phyloP scores from a whole-genome alignment of 2,329 filamentous ascomycete species.

The Neopestalotiopsis clavispora region DNA sequence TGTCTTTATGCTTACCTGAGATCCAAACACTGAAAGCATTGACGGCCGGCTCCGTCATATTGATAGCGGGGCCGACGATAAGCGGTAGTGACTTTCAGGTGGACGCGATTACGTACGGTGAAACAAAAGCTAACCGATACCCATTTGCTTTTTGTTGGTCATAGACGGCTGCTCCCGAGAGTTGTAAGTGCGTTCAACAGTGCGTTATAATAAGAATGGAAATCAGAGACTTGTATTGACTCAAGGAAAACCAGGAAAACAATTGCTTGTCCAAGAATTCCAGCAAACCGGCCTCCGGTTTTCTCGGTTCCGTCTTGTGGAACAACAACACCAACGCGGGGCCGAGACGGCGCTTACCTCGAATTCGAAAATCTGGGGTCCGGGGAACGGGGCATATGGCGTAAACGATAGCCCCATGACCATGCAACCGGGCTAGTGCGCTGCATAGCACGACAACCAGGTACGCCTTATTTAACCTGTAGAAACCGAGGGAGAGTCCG shows the following conservation, averaged over 20 bases:
- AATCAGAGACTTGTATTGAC: too few relatives aligned
- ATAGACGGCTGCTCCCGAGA: neutral
- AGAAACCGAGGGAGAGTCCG: neutral
- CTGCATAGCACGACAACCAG: neutral
- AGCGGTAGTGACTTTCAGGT: neutral
- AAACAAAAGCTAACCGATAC: neutral
- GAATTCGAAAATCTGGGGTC: conserved; percentile 8
- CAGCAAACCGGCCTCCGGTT: neutral
- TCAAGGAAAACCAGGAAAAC: too few relatives aligned
- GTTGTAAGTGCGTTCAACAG: too few relatives aligned
- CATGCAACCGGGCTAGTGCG: conserved; percentile 7
- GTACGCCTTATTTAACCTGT: neutral
- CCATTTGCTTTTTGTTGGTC: neutral
- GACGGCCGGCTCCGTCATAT: neutral
- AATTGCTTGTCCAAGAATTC: neutral
- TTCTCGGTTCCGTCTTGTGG: conserved; percentile 5
- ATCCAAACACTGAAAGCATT: neutral
- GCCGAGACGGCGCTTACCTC: conserved; percentile 4
- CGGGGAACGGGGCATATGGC: conserved; percentile 8
- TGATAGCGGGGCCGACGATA: conserved; percentile 6
- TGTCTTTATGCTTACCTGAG: neutral
- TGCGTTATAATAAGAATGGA: too few relatives aligned
- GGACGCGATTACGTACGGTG: conserved; percentile 6
- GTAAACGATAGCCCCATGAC: neutral
- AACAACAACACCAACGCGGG: neutral